Conservation (phyloP, 257 asterid species). For the Nicotiana tabacum region DNA sequence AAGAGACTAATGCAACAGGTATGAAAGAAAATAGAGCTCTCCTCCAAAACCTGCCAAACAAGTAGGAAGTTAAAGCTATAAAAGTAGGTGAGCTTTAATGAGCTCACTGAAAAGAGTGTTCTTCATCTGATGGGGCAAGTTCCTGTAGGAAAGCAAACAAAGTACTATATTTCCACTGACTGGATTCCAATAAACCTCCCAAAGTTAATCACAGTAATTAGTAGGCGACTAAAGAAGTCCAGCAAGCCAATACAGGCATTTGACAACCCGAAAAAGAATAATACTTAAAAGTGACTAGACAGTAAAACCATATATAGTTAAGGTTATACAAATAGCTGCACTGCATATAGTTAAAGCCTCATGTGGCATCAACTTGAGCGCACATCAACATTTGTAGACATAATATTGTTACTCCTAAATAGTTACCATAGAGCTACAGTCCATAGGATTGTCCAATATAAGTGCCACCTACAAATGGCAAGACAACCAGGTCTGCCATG, state of each 20-base stretch:
- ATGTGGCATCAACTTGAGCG: conserved; percentile 16
- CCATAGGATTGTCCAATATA: conserved; percentile 37
- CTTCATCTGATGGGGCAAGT: conserved; percentile 17
- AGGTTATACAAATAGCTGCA: conserved; percentile 2
- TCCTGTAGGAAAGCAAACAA: conserved; percentile 6
- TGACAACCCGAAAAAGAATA: neutral
- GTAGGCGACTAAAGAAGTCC: neutral
- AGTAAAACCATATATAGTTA: neutral
- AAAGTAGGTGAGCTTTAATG: conserved; percentile 17
- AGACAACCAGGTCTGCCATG: conserved; percentile 47
- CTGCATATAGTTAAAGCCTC: conserved; percentile 8
- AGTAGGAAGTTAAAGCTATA: conserved; percentile 11
- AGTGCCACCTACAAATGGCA: conserved; percentile 61
- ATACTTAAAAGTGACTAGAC: neutral
- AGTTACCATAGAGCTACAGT: conserved; percentile 43
- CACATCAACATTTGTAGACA: conserved; percentile 35
- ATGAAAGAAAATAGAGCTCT: conserved; percentile 8
- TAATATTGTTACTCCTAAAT: conserved; percentile 40
- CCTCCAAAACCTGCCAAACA: conserved; percentile 39
- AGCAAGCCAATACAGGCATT: neutral
- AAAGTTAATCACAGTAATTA: neutral
- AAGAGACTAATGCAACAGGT: conserved; percentile 10
- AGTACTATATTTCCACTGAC: neutral
- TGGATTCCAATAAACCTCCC: neutral
- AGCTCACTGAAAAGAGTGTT: conserved; percentile 17